Evolutionary conservation across 1,284 basidiomycete genomes (phyloP).

Genomic region (Stygiomarasmius scandens): DNA sequence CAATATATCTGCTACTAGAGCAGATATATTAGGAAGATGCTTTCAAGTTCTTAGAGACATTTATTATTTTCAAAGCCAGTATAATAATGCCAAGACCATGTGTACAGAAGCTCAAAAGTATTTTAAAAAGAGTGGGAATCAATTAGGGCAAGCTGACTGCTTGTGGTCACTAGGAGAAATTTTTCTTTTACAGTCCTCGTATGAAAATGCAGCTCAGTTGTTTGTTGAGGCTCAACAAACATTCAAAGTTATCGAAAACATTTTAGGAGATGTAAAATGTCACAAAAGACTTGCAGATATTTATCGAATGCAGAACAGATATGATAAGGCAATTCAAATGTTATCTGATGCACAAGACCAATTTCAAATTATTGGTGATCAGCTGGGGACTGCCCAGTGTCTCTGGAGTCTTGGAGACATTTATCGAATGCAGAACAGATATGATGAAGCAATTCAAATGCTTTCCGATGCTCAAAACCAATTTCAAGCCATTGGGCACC

Average conservation of each 20-base stretch:
- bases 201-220: conserved; percentile 1
- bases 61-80: background rate
- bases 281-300: background rate
- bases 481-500: no score
- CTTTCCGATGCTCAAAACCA: no score
- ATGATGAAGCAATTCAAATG: no score
- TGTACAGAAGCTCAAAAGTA: background rate
- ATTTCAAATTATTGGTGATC: conserved; percentile 12
- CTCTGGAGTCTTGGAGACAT: no score
- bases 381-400: no score
- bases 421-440: no score
- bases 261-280: conserved; percentile 5
- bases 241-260: conserved; percentile 7
- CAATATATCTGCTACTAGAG: background rate
- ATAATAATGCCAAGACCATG: background rate
- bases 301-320: background rate
- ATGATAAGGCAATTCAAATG: background rate
- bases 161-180: background rate
- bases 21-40: background rate
- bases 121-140: background rate
- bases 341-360: background rate
- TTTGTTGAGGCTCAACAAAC: background rate
- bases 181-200: background rate
- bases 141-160: conserved; percentile 4
- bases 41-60: background rate